Conservation (phyloP, 225 moss, liverwort and hornwort genomes). For the Ulota crispa region DNA sequence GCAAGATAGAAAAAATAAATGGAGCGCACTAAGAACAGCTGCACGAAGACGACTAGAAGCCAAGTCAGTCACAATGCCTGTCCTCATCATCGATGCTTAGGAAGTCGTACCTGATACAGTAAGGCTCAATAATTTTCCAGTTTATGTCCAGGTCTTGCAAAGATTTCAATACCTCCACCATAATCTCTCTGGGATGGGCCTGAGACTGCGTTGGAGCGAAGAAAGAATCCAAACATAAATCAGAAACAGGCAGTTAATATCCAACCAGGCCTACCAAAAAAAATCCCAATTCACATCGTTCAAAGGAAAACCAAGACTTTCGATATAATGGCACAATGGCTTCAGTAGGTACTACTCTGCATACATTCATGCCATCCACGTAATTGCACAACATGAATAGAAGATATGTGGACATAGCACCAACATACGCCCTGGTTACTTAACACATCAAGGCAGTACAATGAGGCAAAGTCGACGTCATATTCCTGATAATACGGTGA, state of each 20-base stretch:
- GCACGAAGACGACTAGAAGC: not conserved
- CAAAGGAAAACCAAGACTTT: not conserved
- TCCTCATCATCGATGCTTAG: not conserved
- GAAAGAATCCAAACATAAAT: not conserved
- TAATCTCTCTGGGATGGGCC: constrained; percentile 35
- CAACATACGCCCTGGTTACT: not conserved
- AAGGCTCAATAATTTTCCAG: constrained; percentile 38
- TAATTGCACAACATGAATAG: constrained; percentile 11
- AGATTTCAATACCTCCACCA: constrained; percentile 37
- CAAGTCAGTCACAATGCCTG: not conserved
- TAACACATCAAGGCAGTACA: not conserved
- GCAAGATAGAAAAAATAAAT: not conserved
- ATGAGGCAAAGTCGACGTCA: not conserved
- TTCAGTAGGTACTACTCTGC: not conserved
- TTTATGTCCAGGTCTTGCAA: constrained; percentile 38
- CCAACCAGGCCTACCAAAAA: not conserved
- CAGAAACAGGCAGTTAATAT: not conserved
- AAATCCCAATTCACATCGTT: not conserved
- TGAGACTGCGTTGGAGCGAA: constrained; percentile 33
- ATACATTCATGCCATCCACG: not conserved
- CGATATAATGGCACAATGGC: not conserved
- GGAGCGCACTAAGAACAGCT: not conserved
- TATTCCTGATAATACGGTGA: not conserved
- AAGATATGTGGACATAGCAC: not conserved
- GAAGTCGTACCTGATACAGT: constrained; percentile 29